Evolutionary conservation across 2,329 filamentous ascomycete genomes (phyloP).

Genomic region (Pleoardoris graminearum): DNA sequence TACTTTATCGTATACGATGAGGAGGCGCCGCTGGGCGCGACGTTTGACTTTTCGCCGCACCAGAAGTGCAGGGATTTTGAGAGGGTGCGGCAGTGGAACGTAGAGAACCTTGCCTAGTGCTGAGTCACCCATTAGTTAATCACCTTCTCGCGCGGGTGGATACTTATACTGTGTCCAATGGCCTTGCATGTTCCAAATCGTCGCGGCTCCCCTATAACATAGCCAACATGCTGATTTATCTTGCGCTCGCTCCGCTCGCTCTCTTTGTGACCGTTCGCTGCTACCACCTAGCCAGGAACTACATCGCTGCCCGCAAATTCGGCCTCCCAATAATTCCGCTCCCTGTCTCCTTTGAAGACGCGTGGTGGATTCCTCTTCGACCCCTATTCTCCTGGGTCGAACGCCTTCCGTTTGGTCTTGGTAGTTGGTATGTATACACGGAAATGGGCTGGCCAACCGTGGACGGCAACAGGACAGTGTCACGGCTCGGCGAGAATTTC

Average conservation of each 20-base stretch:
- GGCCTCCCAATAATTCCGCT: conserved; percentile 24
- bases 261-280: too few species aligned
- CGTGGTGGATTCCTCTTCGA: conserved; percentile 26
- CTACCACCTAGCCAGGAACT: too few species aligned
- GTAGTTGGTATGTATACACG: conserved; percentile 26
- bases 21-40: not conserved
- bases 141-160: too few species aligned
- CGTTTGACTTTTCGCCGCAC: conserved; percentile 2
- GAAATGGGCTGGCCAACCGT: conserved; percentile 30
- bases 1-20: conserved; percentile 1
- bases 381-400: conserved; percentile 22
- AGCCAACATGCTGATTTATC: too few species aligned
- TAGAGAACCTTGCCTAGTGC: not conserved
- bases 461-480: conserved; percentile 18
- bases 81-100: not conserved
- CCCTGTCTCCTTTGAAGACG: conserved; percentile 26
- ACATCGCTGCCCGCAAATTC: too few species aligned
- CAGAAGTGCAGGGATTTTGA: conserved; percentile 1
- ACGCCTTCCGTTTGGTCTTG: conserved; percentile 21
- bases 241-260: too few species aligned
- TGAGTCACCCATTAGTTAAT: too few species aligned
- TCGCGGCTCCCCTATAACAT: too few species aligned
- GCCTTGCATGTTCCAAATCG: too few species aligned
- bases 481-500: conserved; percentile 26
- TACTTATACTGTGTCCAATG: too few species aligned